Percentiles rank a stretch among this genome's conserved stretches.
phyloP scores from a whole-genome alignment of 164 flowering plant species.

The Echeveria elegans region DNA sequence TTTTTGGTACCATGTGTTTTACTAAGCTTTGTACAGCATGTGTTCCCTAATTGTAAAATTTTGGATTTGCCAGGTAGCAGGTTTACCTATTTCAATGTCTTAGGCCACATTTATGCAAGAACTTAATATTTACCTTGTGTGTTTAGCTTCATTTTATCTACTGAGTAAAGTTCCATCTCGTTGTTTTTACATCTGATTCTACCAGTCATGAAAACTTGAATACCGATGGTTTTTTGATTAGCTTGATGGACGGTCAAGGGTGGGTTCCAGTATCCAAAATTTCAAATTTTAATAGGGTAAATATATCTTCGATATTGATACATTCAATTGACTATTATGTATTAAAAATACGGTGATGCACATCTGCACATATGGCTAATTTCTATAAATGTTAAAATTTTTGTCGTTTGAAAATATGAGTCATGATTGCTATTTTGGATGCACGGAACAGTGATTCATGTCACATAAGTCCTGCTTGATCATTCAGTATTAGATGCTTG shows the following conservation, averaged over 20 bases:
- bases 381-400: neutral
- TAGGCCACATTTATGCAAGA: neutral
- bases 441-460: neutral
- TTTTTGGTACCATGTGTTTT: neutral
- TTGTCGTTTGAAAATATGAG: neutral
- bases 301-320: neutral
- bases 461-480: neutral
- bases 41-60: neutral
- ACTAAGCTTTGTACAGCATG: neutral
- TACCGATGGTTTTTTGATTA: slow-evolving; percentile 55
- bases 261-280: slow-evolving; percentile 71
- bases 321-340: neutral
- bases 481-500: neutral
- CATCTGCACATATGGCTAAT: neutral
- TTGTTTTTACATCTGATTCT: neutral
- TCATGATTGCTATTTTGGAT: neutral
- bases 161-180: neutral
- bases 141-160: neutral
- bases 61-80: neutral
- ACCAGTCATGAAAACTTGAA: slow-evolving; percentile 78
- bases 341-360: neutral
- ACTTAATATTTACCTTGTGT: neutral
- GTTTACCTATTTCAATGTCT: neutral
- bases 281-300: slow-evolving; percentile 84
- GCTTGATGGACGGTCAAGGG: slow-evolving; percentile 79